A percentile compares a stretch with the other conserved stretches of the same genome.
These are phyloP conservation scores for Polyporus arcularius DNA, from an alignment of 768 basidiomycete species.

Conservation along the genomic window DNA sequence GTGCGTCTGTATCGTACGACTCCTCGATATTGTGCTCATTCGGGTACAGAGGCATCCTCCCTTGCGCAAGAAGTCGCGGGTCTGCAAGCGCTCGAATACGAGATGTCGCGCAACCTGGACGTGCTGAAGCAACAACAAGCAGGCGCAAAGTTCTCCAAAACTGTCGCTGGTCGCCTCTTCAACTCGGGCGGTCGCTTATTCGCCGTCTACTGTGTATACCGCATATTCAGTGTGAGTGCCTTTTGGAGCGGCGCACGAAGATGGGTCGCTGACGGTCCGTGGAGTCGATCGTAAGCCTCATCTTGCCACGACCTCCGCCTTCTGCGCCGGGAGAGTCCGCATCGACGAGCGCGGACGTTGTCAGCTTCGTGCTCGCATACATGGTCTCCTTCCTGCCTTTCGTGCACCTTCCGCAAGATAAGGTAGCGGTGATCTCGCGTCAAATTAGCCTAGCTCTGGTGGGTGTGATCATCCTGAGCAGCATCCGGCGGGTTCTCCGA, in stretches of 20 bases:
- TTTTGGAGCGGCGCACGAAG: not conserved
- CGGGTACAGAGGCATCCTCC: slow-evolving; percentile 35
- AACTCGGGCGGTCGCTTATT: slow-evolving; percentile 53
- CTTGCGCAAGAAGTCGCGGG: slow-evolving; percentile 61
- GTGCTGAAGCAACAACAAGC: slow-evolving; percentile 50
- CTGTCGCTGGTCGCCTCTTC: slow-evolving; percentile 55
- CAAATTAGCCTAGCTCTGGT: slow-evolving; percentile 70
- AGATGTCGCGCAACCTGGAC: slow-evolving; percentile 63
- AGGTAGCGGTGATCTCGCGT: slow-evolving; percentile 45
- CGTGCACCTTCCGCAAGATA: slow-evolving; percentile 32
- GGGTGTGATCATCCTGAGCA: slow-evolving; percentile 74
- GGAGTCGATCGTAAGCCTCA: slow-evolving; percentile 55
- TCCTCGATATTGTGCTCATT: not conserved
- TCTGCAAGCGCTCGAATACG: slow-evolving; percentile 64
- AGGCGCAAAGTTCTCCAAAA: slow-evolving; percentile 49
- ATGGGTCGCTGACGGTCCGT: not conserved
- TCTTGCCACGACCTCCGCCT: slow-evolving; percentile 36
- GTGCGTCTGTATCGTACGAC: slow-evolving; percentile 5
- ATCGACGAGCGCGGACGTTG: slow-evolving; percentile 33
- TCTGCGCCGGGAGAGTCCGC: slow-evolving; percentile 6
- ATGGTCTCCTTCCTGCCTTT: slow-evolving; percentile 41
- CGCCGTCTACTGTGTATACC: slow-evolving; percentile 65
- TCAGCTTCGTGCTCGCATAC: slow-evolving; percentile 44
- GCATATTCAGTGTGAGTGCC: slow-evolving; percentile 59
- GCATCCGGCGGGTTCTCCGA: slow-evolving; percentile 66